Evolutionary conservation across 305 asterid genomes (phyloP).

Genomic region (Solanum aculeatissimum): DNA sequence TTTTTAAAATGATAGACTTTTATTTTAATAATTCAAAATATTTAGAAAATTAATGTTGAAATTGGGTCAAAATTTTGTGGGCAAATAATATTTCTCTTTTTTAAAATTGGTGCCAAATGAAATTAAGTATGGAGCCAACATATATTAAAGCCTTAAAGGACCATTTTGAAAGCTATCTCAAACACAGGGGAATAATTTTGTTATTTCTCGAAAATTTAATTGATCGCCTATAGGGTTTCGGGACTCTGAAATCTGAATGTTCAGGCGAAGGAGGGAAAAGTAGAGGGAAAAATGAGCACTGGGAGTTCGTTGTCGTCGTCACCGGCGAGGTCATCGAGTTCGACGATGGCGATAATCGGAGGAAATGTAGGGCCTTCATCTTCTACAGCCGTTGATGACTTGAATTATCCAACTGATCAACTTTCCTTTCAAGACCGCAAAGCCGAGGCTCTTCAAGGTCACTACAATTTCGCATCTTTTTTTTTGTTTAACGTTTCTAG

Average conservation of each 20-base stretch:
- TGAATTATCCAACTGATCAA: constrained; percentile 33
- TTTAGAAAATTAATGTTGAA: no score
- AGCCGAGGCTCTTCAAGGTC: constrained; percentile 53
- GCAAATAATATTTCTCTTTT: no score
- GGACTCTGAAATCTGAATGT: not conserved
- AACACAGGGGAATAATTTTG: not conserved
- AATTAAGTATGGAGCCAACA: no score
- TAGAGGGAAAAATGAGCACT: constrained; percentile 31
- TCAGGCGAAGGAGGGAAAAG: not conserved
- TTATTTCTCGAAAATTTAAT: not conserved
- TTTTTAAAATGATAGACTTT: no score
- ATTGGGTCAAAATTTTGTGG: no score
- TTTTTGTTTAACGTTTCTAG: not conserved
- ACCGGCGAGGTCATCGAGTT: constrained; percentile 32
- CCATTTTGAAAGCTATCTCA: not conserved
- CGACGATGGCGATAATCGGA: constrained; percentile 21
- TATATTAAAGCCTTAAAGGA: not conserved
- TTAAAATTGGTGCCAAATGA: no score
- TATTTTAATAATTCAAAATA: no score
- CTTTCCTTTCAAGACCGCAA: constrained; percentile 68
- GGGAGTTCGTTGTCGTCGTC: constrained; percentile 37
- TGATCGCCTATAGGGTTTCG: not conserved
- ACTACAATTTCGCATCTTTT: not conserved
- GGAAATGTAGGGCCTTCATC: constrained; percentile 14
- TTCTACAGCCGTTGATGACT: constrained; percentile 26